Conservation (phyloP, 805 yeast species). For the Brettanomyces naardenensis region DNA sequence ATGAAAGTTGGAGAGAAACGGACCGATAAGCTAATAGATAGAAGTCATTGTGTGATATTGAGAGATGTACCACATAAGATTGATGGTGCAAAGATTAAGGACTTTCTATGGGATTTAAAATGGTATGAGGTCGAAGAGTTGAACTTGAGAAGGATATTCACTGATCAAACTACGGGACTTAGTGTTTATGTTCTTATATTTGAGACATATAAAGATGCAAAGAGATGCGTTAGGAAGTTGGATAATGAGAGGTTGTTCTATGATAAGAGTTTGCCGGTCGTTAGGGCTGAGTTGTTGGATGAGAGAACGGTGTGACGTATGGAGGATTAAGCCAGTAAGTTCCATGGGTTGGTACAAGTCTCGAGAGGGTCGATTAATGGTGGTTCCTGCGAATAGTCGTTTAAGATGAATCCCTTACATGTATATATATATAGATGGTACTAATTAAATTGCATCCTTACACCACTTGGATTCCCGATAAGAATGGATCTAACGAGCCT, state of each 20-base stretch:
- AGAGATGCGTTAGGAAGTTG: constrained; percentile 41
- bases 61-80: constrained; percentile 41
- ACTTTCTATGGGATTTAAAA: constrained; percentile 42
- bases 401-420: no score
- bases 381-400: no score
- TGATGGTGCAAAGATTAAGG: constrained; percentile 26
- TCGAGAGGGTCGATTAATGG: no score
- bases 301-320: constrained; percentile 5
- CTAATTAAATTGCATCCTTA: no score
- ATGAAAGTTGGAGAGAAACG: neutral
- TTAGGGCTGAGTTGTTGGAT: constrained; percentile 27
- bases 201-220: constrained; percentile 35
- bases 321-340: no score
- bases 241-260: constrained; percentile 37
- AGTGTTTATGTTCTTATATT: constrained; percentile 36
- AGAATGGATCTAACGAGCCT: no score
- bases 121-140: constrained; percentile 24
- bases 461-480: no score
- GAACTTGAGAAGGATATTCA: constrained; percentile 9
- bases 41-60: constrained; percentile 28
- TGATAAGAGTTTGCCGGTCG: constrained; percentile 19
- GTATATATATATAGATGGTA: no score
- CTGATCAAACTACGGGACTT: constrained; percentile 6
- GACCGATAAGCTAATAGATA: constrained; percentile 1
- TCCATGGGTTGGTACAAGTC: no score